Conservation (phyloP, 352 stramenopile genomes). For the Phytophthora hybrid region DNA sequence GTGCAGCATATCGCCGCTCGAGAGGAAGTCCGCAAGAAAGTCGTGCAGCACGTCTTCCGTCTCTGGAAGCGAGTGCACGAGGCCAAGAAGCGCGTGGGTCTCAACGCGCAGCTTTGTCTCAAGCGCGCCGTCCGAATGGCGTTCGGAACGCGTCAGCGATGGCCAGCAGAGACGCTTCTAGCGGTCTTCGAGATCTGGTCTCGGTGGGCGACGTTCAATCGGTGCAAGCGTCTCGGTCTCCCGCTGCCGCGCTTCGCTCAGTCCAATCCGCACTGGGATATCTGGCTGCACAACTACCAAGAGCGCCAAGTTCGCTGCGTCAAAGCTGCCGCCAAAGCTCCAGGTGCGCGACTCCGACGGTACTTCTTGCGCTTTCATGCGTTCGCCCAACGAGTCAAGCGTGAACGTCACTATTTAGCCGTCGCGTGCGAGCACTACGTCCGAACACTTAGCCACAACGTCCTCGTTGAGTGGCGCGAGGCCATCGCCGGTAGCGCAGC, state of each 20-base stretch:
- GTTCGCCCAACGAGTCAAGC: slow-evolving; percentile 33
- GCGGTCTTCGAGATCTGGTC: slow-evolving; percentile 76
- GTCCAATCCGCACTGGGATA: slow-evolving; percentile 69
- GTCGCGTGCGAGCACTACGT: slow-evolving; percentile 34
- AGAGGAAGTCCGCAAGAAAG: slow-evolving; percentile 64
- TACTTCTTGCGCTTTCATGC: slow-evolving; percentile 50
- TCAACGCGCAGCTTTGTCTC: slow-evolving; percentile 80
- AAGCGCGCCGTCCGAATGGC: slow-evolving; percentile 73
- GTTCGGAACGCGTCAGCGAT: slow-evolving; percentile 62
- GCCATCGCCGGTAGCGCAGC: slow-evolving; percentile 54
- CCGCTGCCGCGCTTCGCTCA: slow-evolving; percentile 56
- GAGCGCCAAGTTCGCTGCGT: slow-evolving; percentile 79
- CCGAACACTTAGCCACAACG: slow-evolving; percentile 10
- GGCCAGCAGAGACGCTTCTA: slow-evolving; percentile 69
- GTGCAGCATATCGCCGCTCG: slow-evolving; percentile 55
- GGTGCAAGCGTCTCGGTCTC: slow-evolving; percentile 54
- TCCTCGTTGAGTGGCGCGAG: slow-evolving; percentile 52
- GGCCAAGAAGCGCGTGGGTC: slow-evolving; percentile 48
- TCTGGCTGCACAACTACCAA: slow-evolving; percentile 82
- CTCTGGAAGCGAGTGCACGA: slow-evolving; percentile 68
- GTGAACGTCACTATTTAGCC: slow-evolving; percentile 26
- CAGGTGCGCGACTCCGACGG: slow-evolving; percentile 53
- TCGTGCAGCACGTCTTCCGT: slow-evolving; percentile 73
- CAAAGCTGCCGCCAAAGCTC: slow-evolving; percentile 63
- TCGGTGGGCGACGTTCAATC: slow-evolving; percentile 64